Base-by-base conservation (phyloP, 2,329 filamentous ascomycete genomes). In the Trichoderma arundinaceum region DNA sequence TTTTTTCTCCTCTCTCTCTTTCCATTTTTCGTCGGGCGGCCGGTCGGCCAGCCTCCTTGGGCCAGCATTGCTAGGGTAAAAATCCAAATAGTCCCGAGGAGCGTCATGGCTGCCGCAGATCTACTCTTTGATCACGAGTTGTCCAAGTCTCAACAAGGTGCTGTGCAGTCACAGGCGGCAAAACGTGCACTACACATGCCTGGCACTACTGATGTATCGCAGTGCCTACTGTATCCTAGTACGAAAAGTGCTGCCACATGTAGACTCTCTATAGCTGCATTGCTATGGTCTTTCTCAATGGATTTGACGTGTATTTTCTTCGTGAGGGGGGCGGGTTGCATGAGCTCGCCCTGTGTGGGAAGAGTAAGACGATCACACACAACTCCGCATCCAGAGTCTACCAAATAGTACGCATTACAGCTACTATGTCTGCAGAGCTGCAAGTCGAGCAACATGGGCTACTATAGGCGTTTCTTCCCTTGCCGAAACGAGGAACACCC, bases 331-430 rank as follows among this genome's bases (percentile, higher is more conserved):
- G 58, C 19, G 41, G 44, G 58, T 28, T 61, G 58, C 44, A 61
- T 60, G 57, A 41, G 44, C 44, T 61, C 46, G 35, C 22, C 22
- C 22, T 28, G 22, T 28, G 22, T 28, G 22, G 49, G 19, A 62
- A 51, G 48, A 39, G 59, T 46, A 32, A 49, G 59, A 44, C 35
- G 46, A 52, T 61, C 58, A 53, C 58, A 51, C 57, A 61, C 48
- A 62, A 52, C 58, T 62, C 58, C 58, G 58, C 58, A 62, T 62
- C 22, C 39, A 12, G 22, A 35, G 22, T 62, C 46, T 62, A 48
- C 59, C 12, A 53, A 62, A 28, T 28, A 28, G 22, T 28, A 28
- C 22, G 4, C 22, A 28, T 3, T 28, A 28, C 22, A 4, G 22
- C 22, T 28, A 28, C 22, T 28, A 28, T 28, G n/a, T 28, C 22